Conservation (phyloP, 495 filamentous ascomycete genomes). For the Amniculicola lignicola region DNA sequence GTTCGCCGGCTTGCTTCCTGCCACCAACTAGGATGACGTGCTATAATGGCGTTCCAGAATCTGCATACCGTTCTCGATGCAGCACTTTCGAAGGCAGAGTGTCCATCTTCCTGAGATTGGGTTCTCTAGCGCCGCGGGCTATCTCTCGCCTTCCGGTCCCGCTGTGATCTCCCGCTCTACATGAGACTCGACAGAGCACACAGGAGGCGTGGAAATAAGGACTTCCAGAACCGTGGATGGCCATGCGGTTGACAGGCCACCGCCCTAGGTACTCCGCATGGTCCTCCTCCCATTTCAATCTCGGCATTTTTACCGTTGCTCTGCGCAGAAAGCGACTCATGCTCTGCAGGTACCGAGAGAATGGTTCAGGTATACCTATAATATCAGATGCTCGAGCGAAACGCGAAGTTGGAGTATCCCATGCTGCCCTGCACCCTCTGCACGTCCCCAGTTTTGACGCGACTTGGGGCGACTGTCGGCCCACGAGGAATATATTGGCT, state of each 20-base stretch:
- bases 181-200: too few species aligned
- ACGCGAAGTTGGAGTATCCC: not conserved
- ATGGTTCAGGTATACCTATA: slow-evolving; percentile 10
- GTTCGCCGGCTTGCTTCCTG: not conserved
- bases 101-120: slow-evolving; percentile 8
- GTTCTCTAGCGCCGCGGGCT: too few species aligned
- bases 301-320: slow-evolving; percentile 12
- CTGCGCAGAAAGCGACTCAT: slow-evolving; percentile 19
- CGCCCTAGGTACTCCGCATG: slow-evolving; percentile 9
- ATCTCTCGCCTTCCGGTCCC: not conserved
- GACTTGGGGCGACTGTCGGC: too few species aligned
- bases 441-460: slow-evolving; percentile 7
- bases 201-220: slow-evolving; percentile 13
- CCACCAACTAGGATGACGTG: slow-evolving; percentile 6
- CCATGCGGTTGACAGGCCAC: slow-evolving; percentile 4
- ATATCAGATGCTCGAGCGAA: slow-evolving; percentile 5
- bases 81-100: slow-evolving; percentile 24
- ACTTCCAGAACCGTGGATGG: slow-evolving; percentile 16
- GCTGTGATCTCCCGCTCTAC: not conserved
- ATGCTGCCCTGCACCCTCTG: not conserved
- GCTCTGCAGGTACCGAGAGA: slow-evolving; percentile 8
- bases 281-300: slow-evolving; percentile 26
- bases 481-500: slow-evolving; percentile 18
- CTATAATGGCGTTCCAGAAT: slow-evolving; percentile 7
- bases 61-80: not conserved